Evolutionary conservation across 441 rosid genomes (phyloP), one percentile per base, ranked within the genome.

Genomic region (Mallotus repandus): DNA sequence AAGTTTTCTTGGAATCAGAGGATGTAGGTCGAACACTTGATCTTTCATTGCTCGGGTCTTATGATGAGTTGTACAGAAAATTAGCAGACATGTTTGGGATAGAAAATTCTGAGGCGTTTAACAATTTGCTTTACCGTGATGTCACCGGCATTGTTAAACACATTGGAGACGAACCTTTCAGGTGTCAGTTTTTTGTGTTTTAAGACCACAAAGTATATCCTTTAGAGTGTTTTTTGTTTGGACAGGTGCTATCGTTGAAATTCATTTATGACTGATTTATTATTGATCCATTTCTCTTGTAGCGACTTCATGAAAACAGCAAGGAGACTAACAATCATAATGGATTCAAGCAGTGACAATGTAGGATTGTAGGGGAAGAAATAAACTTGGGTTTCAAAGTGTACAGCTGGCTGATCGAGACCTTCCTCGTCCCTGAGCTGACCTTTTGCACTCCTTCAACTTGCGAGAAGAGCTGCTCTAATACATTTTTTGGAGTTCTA

Each of bases 1-100:
- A 85, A 78, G 88, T 88, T 13, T 88, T 88, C 81, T 81, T 86
- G 84, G 89, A 86, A 75, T 85, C 90, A 0, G 90, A 89, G 72
- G 88, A 89, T 32, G 86, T 83, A 0, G 90, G 91, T 45, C 90
- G 90, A 18, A 87, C 86, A 0, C 81, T 89, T 4, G 86, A 88
- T 72, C 90, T 89, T 16, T 74, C 88, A 2, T 74, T 80, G 74
- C 82, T 89, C 43, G 72, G 75, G 4, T 87, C 91, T 8, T 89
- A 89, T 13, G 88, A 84, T 2, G 91, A 84, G 53, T 56, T 89
- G 70, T 70, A 73, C 76, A 72, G 75, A 66, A 89, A 87, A 81
- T 74, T 89, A 18, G 85, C 89, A 0, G 80, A 84, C 68, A 89
- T 87, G 89, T 86, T 87, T 22, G 86, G 82, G 16, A 65, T 85